These are phyloP conservation scores for Yamadazyma scolyti DNA, from an alignment of 805 yeast genomes.

Conservation along the genomic window DNA sequence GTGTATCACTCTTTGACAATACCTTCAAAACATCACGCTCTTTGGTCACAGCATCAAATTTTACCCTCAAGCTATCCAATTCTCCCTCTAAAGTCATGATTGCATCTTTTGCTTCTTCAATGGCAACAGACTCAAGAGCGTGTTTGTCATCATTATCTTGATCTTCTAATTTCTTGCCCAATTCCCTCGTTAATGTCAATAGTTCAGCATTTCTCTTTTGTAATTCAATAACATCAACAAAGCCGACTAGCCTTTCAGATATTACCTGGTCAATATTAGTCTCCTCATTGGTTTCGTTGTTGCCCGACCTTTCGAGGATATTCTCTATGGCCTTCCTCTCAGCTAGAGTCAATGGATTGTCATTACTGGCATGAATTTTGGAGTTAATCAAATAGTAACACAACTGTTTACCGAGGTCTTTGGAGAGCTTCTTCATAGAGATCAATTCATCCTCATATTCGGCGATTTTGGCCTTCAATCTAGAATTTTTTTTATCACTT, in stretches of 20 bases:
- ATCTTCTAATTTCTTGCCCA: conserved; percentile 68
- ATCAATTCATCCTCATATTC: conserved; percentile 47
- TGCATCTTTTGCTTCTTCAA: conserved; percentile 66
- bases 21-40: conserved; percentile 68
- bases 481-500: conserved; percentile 33
- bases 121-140: conserved; percentile 44
- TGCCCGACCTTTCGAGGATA: conserved; percentile 41
- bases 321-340: conserved; percentile 65
- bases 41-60: conserved; percentile 50
- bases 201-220: conserved; percentile 74
- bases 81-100: conserved; percentile 60
- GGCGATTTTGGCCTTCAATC: conserved; percentile 26
- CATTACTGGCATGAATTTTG: conserved; percentile 51
- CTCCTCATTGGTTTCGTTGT: conserved; percentile 24
- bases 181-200: conserved; percentile 60
- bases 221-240: conserved; percentile 62
- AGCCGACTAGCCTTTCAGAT: conserved; percentile 68
- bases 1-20: conserved; percentile 6
- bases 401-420: conserved; percentile 81
- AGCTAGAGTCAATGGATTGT: conserved; percentile 56
- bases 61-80: conserved; percentile 47
- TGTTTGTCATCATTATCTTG: conserved; percentile 47
- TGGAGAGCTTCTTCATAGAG: conserved; percentile 52
- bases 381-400: conserved; percentile 68
- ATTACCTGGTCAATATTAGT: conserved; percentile 73